Evolutionary conservation across 1,139 yeast species (phyloP).

Genomic region (Geotrichum bryndzae): DNA sequence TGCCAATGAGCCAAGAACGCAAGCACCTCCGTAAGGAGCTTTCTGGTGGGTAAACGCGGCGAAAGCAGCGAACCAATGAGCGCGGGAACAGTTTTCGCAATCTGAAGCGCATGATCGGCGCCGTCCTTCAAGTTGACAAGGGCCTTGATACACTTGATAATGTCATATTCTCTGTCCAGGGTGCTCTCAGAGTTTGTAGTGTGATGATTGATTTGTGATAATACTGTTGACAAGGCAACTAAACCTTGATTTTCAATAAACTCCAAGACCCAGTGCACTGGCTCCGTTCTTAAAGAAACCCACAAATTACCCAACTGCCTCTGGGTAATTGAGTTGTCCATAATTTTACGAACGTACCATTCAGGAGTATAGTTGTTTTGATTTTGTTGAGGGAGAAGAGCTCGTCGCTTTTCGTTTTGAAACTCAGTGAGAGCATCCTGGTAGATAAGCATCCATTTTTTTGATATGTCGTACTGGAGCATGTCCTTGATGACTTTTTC

Average conservation of each 20-base stretch:
- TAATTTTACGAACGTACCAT: conserved; percentile 67
- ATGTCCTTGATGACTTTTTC: conserved; percentile 72
- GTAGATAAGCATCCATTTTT: conserved; percentile 87
- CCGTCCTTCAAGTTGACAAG: conserved; percentile 53
- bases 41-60: conserved; percentile 64
- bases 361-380: conserved; percentile 55
- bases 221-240: conserved; percentile 63
- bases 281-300: conserved; percentile 89
- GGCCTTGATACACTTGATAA: conserved; percentile 59
- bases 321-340: conserved; percentile 62
- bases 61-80: conserved; percentile 56
- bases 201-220: conserved; percentile 41
- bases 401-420: conserved; percentile 49
- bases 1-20: conserved; percentile 49
- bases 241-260: conserved; percentile 87
- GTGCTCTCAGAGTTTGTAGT: conserved; percentile 35
- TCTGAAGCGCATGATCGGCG: conserved; percentile 48
- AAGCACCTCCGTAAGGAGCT: conserved; percentile 72
- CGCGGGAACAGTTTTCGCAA: conserved; percentile 51
- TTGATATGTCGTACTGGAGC: conserved; percentile 65
- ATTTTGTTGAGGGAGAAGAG: conserved; percentile 23
- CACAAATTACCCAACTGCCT: conserved; percentile 76
- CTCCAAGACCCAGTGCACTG: conserved; percentile 79
- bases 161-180: conserved; percentile 53
- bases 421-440: conserved; percentile 80